Conservation (phyloP, 495 filamentous ascomycete species). For the Sporormia fimetaria region DNA sequence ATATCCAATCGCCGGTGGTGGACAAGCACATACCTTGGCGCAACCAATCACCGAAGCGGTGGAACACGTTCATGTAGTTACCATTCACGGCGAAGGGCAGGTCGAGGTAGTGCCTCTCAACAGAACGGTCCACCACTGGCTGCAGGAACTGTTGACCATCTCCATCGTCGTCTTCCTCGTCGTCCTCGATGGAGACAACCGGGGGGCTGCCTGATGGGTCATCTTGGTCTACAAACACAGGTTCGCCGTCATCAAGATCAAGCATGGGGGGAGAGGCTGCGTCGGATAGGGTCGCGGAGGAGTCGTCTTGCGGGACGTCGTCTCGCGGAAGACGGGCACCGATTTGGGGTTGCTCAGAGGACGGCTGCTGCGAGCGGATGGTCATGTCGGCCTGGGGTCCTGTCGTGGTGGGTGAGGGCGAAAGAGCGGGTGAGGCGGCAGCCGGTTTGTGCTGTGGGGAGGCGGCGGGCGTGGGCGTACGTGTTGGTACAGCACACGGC, state of each 20-base stretch:
- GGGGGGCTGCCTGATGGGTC: conserved; percentile 19
- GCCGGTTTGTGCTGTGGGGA: conserved; percentile 22
- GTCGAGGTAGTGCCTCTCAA: conserved; percentile 5
- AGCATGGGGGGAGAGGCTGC: conserved; percentile 9
- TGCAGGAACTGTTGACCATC: no score
- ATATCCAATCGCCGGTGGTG: background rate
- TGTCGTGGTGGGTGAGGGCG: no score
- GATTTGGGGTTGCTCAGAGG: conserved; percentile 26
- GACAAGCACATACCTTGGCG: conserved; percentile 2
- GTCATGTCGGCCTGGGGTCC: conserved; percentile 45
- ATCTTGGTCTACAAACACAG: conserved; percentile 14
- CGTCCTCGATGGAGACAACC: conserved; percentile 27
- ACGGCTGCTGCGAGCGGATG: conserved; percentile 35
- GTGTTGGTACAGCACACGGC: no score
- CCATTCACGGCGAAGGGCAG: conserved; percentile 18
- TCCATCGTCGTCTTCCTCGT: conserved; percentile 20
- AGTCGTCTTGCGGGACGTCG: conserved; percentile 2
- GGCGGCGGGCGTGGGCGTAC: conserved; percentile 30
- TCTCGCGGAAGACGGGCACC: no score
- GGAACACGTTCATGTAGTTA: conserved; percentile 11
- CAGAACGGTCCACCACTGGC: conserved; percentile 14
- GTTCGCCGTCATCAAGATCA: conserved; percentile 9
- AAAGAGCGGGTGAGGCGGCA: conserved; percentile 30
- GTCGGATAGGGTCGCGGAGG: conserved; percentile 1
- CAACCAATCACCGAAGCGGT: conserved; percentile 9